Evolutionary conservation across 2,329 filamentous ascomycete species (phyloP).

Genomic region (Ophiostoma novo-ulmi): DNA sequence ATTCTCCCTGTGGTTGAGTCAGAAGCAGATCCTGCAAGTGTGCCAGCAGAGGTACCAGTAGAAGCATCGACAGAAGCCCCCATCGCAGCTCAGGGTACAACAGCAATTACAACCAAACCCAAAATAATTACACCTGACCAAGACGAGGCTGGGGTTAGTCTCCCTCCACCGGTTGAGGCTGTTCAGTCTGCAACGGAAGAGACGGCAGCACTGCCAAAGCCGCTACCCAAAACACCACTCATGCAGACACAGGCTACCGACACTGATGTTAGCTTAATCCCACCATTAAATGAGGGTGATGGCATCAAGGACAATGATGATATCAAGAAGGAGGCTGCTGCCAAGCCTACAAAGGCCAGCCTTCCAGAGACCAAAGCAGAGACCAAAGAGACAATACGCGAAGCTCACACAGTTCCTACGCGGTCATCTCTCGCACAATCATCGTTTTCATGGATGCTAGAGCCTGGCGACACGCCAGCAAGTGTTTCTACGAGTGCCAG

Average conservation of each 20-base stretch:
- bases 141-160: background rate
- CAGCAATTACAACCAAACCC: background rate
- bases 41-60: background rate
- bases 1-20: slow-evolving; percentile 31
- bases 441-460: slow-evolving; percentile 75
- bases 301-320: too few species aligned
- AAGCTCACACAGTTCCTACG: slow-evolving; percentile 48
- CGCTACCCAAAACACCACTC: slow-evolving; percentile 10
- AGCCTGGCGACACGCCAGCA: slow-evolving; percentile 46
- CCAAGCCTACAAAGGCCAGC: background rate
- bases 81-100: too few species aligned
- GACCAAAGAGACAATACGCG: slow-evolving; percentile 15
- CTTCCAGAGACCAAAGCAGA: background rate
- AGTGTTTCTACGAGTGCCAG: slow-evolving; percentile 19
- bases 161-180: background rate
- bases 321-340: background rate
- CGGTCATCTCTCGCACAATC: slow-evolving; percentile 66
- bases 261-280: background rate
- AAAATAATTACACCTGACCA: background rate
- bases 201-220: background rate
- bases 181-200: background rate
- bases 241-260: slow-evolving; percentile 11
- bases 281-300: background rate
- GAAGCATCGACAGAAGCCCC: background rate
- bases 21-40: background rate